These are phyloP conservation scores for Hortaea werneckii DNA, from an alignment of 2,329 filamentous ascomycete species.

Conservation along the genomic window DNA sequence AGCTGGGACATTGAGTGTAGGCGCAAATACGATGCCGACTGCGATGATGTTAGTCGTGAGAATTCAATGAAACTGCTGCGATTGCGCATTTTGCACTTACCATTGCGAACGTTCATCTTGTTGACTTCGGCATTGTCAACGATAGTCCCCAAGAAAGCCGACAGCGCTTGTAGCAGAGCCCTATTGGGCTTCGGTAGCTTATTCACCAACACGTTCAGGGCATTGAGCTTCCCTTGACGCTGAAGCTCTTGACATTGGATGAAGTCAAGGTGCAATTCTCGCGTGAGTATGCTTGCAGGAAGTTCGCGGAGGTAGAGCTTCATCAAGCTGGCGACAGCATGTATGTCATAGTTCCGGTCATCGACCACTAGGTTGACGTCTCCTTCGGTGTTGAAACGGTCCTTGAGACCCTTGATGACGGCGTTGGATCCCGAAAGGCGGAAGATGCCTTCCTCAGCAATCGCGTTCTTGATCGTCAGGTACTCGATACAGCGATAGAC, in stretches of 20 bases:
- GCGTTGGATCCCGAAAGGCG: conserved; percentile 93
- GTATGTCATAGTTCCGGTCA: conserved; percentile 84
- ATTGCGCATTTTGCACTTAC: conserved; percentile 18
- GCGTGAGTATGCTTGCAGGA: conserved; percentile 80
- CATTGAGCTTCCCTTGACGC: conserved; percentile 65
- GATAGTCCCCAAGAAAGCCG: conserved; percentile 81
- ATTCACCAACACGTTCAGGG: conserved; percentile 68
- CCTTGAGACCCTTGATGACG: conserved; percentile 79
- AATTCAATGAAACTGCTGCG: neutral
- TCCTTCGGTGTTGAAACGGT: conserved; percentile 87
- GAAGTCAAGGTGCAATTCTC: conserved; percentile 84
- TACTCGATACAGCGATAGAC: conserved; percentile 95
- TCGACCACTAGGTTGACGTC: conserved; percentile 76
- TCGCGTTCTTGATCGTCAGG: conserved; percentile 69
- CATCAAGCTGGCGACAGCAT: conserved; percentile 85
- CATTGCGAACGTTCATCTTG: conserved; percentile 95
- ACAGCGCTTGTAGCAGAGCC: conserved; percentile 71
- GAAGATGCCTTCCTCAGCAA: conserved; percentile 89
- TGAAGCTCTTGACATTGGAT: conserved; percentile 59
- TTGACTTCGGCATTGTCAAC: conserved; percentile 83
- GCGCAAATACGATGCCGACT: conserved; percentile 95
- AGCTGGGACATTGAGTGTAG: conserved; percentile 89
- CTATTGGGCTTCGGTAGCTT: conserved; percentile 71
- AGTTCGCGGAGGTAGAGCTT: conserved; percentile 91
- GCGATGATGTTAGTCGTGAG: conserved; percentile 7